Evolutionary conservation across 2,329 filamentous ascomycete genomes (phyloP), one percentile per base, ranked within the genome.

Genomic region (Elsinoe australis): DNA sequence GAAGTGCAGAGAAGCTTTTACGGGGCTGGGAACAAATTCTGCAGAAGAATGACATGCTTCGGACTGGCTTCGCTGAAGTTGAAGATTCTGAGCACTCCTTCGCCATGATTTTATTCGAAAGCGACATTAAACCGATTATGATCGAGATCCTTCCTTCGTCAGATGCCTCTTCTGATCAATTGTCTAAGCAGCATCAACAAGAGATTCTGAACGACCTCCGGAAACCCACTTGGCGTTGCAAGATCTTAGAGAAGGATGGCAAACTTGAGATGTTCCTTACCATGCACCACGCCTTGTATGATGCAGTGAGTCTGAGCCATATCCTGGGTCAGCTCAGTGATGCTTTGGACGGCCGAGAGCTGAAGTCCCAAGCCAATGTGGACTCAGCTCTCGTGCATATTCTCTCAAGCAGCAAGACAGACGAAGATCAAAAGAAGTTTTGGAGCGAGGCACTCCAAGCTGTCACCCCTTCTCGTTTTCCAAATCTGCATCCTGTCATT

Each of bases 231-330:
- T 94, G 87, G 87, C 67, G 67, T 9, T 62, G 86, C 15, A 66
- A 68, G 0, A 39, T 87, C 1, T 59, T 73, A 0, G 54, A 69
- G 2, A 35, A 52, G 0, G 48, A 58, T 0, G 42, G 52, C 0
- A 33, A 49, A 0, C 34, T 38, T 3, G 55, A 59, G 4, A 60
- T 79, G 32, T 65, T 73, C 35, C 58, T 82, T 15, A 76, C 71
- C 7, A 71, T 87, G 2, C 83, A 94, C 53, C 89, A 95, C 65
- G 85, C 85, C 0, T 69, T 95, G 0, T 95, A 94, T 55, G 89
- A 95, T 67, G 89, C 87, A 0, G 73, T 79, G 32, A 88, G 87
- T 6, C 67, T 95, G 8, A 70, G 76, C 3, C 59, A 71, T 0
- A 72, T 95, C 1, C 64, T 95, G 1, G 59, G 69, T 0, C 77